Conservation (phyloP, 2,329 filamentous ascomycete genomes). For the Aspergillus quadricinctus region DNA sequence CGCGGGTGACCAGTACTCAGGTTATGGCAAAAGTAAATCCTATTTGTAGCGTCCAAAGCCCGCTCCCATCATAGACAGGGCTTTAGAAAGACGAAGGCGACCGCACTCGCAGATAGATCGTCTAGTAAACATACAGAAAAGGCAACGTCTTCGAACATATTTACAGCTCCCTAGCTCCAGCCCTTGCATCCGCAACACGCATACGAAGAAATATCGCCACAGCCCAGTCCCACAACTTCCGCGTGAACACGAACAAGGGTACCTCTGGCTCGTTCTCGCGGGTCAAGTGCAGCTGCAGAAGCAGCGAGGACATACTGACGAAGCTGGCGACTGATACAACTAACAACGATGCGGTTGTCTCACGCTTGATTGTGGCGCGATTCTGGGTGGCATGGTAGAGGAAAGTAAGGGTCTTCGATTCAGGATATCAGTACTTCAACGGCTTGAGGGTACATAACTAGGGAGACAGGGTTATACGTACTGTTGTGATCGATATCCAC, state of each 20-base stretch:
- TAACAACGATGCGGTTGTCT: slow-evolving; percentile 71
- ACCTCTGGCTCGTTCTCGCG: slow-evolving; percentile 59
- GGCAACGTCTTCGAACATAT: background rate
- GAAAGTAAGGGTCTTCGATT: slow-evolving; percentile 62
- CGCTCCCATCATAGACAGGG: too few relatives aligned
- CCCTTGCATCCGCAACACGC: slow-evolving; percentile 28
- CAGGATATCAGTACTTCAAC: slow-evolving; percentile 1
- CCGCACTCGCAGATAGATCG: too few relatives aligned
- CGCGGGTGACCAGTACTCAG: background rate
- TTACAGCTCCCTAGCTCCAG: slow-evolving; percentile 20
- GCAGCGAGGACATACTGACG: slow-evolving; percentile 66
- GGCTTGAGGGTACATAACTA: background rate
- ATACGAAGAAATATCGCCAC: slow-evolving; percentile 32
- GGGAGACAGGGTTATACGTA: slow-evolving; percentile 33
- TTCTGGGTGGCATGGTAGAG: slow-evolving; percentile 74
- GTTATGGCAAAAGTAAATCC: background rate
- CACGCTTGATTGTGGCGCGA: slow-evolving; percentile 73
- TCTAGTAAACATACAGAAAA: background rate
- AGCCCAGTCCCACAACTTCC: slow-evolving; percentile 38
- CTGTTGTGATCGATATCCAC: slow-evolving; percentile 73
- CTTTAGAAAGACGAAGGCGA: too few relatives aligned
- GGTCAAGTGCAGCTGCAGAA: slow-evolving; percentile 63
- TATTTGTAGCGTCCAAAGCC: background rate
- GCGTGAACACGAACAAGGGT: slow-evolving; percentile 51
- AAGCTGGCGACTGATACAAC: slow-evolving; percentile 74